phyloP scores from a whole-genome alignment of 352 stramenopile species.

The Globisporangium orthogonon region DNA sequence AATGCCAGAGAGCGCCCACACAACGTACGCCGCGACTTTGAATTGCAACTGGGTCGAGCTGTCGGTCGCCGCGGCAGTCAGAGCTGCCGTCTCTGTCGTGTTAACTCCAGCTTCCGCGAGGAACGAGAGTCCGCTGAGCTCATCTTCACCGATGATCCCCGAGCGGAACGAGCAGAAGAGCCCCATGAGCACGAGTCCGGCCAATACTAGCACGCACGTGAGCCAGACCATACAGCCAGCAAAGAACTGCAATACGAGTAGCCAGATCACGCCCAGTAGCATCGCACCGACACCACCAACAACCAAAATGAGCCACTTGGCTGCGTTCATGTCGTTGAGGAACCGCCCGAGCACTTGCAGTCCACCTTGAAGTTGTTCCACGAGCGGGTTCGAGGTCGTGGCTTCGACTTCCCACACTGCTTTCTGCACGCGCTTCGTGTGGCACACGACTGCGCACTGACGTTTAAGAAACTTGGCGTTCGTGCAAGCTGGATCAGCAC shows the following conservation, averaged over 20 bases:
- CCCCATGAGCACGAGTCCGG: slow-evolving; percentile 58
- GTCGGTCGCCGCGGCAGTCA: slow-evolving; percentile 20
- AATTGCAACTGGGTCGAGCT: slow-evolving; percentile 46
- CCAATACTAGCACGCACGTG: slow-evolving; percentile 58
- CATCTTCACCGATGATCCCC: slow-evolving; percentile 43
- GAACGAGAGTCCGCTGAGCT: slow-evolving; percentile 33
- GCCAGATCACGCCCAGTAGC: slow-evolving; percentile 56
- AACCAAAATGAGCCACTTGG: slow-evolving; percentile 47
- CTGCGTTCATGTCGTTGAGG: slow-evolving; percentile 66
- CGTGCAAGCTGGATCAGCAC: slow-evolving; percentile 47
- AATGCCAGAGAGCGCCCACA: slow-evolving; percentile 40
- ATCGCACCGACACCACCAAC: slow-evolving; percentile 47
- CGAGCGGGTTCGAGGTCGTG: slow-evolving; percentile 52
- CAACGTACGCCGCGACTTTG: slow-evolving; percentile 53
- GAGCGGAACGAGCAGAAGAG: slow-evolving; percentile 70
- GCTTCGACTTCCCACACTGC: slow-evolving; percentile 47
- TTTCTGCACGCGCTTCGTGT: slow-evolving; percentile 64
- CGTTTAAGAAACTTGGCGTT: slow-evolving; percentile 25
- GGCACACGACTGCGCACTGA: slow-evolving; percentile 39
- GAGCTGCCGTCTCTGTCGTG: slow-evolving; percentile 9
- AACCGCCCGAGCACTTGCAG: slow-evolving; percentile 56
- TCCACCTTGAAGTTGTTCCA: slow-evolving; percentile 63
- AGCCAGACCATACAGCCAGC: slow-evolving; percentile 75
- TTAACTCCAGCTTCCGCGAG: slow-evolving; percentile 22
- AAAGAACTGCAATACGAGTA: slow-evolving; percentile 76